Evolutionary conservation across 2,329 filamentous ascomycete species (phyloP).

Genomic region (Fusarium sp.): DNA sequence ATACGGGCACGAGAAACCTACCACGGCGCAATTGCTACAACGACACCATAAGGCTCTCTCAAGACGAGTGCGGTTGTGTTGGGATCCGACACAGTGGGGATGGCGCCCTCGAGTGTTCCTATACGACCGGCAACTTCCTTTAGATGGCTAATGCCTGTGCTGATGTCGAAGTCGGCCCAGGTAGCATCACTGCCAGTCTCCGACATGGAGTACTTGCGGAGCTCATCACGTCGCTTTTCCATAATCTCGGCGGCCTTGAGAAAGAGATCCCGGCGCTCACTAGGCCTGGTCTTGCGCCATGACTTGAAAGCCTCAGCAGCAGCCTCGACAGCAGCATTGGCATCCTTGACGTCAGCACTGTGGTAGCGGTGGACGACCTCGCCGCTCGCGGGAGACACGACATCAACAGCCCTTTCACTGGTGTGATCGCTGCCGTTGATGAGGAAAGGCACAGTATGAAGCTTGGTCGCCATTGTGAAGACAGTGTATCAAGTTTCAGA

Average conservation of each 20-base stretch:
- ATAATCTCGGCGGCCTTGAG: slow-evolving; percentile 74
- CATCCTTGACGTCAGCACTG: slow-evolving; percentile 65
- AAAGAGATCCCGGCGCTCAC: slow-evolving; percentile 73
- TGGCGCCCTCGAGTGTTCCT: slow-evolving; percentile 48
- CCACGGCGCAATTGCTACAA: slow-evolving; percentile 85
- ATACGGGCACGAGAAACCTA: slow-evolving; percentile 49
- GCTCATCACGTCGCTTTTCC: slow-evolving; percentile 65
- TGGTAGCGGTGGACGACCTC: slow-evolving; percentile 64
- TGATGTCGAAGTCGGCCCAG: slow-evolving; percentile 55
- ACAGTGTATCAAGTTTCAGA: background rate
- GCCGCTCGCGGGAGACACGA: slow-evolving; percentile 64
- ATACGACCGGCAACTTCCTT: slow-evolving; percentile 57
- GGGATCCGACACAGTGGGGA: slow-evolving; percentile 47
- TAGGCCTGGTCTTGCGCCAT: slow-evolving; percentile 72
- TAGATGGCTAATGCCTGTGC: slow-evolving; percentile 49
- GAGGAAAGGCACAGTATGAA: slow-evolving; percentile 50
- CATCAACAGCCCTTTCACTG: slow-evolving; percentile 60
- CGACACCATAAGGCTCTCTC: slow-evolving; percentile 81
- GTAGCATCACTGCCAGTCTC: slow-evolving; percentile 54
- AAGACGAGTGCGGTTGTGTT: slow-evolving; percentile 66
- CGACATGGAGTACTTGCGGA: slow-evolving; percentile 65
- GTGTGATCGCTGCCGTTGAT: slow-evolving; percentile 56
- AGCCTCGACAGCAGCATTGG: slow-evolving; percentile 59
- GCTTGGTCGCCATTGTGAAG: slow-evolving; percentile 30
- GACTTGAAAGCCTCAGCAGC: slow-evolving; percentile 73